These are phyloP conservation scores for Leccinum barrowsii DNA, from an alignment of 768 basidiomycete genomes.

Conservation along the genomic window DNA sequence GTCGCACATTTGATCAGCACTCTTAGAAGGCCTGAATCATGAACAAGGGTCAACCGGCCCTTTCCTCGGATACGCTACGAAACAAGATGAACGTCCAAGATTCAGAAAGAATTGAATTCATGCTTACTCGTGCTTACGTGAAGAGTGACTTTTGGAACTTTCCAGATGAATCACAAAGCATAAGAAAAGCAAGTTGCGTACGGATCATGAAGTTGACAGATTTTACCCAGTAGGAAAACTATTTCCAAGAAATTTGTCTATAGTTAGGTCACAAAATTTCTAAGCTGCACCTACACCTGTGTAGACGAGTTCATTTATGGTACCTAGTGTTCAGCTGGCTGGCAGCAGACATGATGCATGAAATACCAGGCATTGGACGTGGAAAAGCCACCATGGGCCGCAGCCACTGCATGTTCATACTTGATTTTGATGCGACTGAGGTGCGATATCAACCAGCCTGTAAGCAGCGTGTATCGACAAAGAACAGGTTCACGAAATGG, in stretches of 20 bases:
- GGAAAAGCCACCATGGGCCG: neutral
- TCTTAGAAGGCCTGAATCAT: neutral
- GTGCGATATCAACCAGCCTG: neutral
- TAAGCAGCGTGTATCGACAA: neutral
- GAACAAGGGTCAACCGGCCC: neutral
- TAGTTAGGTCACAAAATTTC: neutral
- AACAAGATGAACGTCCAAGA: neutral
- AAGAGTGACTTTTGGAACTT: neutral
- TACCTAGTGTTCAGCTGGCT: neutral
- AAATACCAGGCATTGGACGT: neutral
- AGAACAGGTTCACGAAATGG: neutral
- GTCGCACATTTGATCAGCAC: neutral
- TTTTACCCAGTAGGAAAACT: neutral
- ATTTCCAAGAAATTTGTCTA: neutral
- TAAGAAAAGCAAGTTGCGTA: neutral
- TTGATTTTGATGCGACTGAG: neutral
- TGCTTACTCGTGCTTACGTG: conserved; percentile 5
- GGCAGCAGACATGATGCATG: neutral
- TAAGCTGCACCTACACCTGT: neutral
- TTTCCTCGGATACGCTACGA: conserved; percentile 1
- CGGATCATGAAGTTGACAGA: neutral
- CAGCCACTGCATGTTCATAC: neutral
- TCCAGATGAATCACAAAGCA: neutral
- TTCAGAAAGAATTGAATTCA: neutral
- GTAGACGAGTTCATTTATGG: conserved; percentile 1